Base-by-base conservation (phyloP, 176 grass and related monocot species). In the Aegilops speltoides region DNA sequence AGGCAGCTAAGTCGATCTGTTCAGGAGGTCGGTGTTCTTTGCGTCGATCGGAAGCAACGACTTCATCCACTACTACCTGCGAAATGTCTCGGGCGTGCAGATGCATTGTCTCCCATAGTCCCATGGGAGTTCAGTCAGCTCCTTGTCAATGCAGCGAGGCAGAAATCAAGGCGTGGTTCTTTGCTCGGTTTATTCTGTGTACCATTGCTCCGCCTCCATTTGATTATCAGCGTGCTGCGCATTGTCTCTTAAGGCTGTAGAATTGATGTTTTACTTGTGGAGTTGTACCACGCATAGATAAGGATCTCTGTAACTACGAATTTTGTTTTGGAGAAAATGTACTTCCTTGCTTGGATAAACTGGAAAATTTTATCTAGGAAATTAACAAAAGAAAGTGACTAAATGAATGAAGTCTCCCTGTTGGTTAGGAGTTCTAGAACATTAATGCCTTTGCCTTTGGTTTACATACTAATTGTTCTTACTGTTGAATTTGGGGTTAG, bases 41-140 rank as follows among this genome's bases (percentile, higher is more conserved):
- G 72, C 92, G 28, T 94, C 91, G 1, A 92, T 97, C 20, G 89
- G 94, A 46, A 90, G 87, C 69, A 97, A 97, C 15, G 89, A 97
- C 71, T 97, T 94, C 65, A 97, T 93, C 74, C 94, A 97, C 65
- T 97, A 92, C 84, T 94, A 97, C 25, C 67, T 94, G 66, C 77
- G 85, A 52, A 94, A 93, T 74, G 84, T 85, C 25, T 93, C 91
- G 0, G 88, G 86, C 5, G 82, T 93, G 10, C 91, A 90, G 82
- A 86, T 88, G 52, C 87, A 87, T n/a, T 92, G 82, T 72, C 85
- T 93, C 34, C 87, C 89, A 38, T 93, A 91, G 94, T 93, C 28
- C 91, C 89, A 38, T 93, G 94, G 94, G 91, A 96, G 79, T 93
- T 96, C 84, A 93, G 92, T 73, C 73, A 86, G 83, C 87, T 94